A percentile compares a stretch with the other conserved stretches of the same genome.
These are phyloP conservation scores for Apiospora arundinis DNA, from an alignment of 2,329 filamentous ascomycete species.

Conservation along the genomic window DNA sequence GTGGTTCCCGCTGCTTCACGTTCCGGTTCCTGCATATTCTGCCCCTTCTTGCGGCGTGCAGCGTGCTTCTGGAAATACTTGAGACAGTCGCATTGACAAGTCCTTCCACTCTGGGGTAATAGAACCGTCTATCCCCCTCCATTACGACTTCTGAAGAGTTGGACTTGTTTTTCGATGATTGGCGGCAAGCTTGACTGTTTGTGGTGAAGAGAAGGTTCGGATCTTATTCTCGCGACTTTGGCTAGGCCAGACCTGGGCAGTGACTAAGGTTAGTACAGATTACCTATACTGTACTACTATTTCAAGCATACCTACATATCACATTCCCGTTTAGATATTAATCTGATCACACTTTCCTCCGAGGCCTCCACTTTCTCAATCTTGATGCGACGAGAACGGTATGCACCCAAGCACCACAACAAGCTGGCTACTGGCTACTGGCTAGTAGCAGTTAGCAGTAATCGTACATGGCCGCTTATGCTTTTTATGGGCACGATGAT, in stretches of 20 bases:
- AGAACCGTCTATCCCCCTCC: neutral
- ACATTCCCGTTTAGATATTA: neutral
- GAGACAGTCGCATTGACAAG: slow-evolving; percentile 7
- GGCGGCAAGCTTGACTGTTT: neutral
- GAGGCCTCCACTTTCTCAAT: slow-evolving; percentile 1
- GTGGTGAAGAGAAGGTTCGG: neutral
- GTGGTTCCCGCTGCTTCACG: slow-evolving; percentile 8
- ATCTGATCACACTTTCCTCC: neutral
- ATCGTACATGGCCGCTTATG: too few relatives aligned
- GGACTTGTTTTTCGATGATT: neutral
- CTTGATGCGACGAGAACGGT: slow-evolving; percentile 13
- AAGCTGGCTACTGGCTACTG: too few relatives aligned
- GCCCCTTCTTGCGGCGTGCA: neutral
- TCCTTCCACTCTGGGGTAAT: slow-evolving; percentile 2
- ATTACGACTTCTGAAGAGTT: neutral
- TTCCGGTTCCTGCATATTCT: slow-evolving; percentile 13
- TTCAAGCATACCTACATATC: neutral
- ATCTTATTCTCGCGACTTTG: neutral
- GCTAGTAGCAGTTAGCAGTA: too few relatives aligned
- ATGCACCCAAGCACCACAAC: too few relatives aligned
- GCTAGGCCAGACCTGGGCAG: neutral
- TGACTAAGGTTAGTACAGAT: neutral
- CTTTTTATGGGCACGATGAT: neutral
- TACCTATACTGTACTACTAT: too few relatives aligned
- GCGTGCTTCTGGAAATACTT: slow-evolving; percentile 12